Conservation (phyloP, 192 early-diverging fungal genomes). For the Coemansia guatemalensis region DNA sequence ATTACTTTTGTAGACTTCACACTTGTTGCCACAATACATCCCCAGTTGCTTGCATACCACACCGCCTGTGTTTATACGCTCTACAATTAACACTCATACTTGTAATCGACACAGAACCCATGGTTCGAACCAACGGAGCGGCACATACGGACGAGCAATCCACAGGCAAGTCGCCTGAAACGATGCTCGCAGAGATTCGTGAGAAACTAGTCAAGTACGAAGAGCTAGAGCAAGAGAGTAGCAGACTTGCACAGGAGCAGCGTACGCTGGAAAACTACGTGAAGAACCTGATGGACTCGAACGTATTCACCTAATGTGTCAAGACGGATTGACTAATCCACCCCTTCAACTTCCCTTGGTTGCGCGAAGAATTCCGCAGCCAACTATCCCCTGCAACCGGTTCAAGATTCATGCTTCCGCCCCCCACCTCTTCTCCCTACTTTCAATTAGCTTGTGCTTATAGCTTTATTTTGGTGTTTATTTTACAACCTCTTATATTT, state of each 20-base stretch:
- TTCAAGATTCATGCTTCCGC: slow-evolving; percentile 6
- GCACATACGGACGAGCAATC: too few species aligned
- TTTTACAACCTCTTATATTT: slow-evolving; percentile 2
- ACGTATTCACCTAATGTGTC: slow-evolving; percentile 30
- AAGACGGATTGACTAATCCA: not conserved
- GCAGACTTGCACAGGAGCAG: slow-evolving; percentile 38
- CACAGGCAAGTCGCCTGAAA: not conserved
- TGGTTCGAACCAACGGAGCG: not conserved
- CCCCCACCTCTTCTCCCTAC: not conserved
- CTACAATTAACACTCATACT: too few species aligned
- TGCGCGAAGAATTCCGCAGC: slow-evolving; percentile 17
- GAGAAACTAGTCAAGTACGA: slow-evolving; percentile 30
- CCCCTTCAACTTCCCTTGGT: not conserved
- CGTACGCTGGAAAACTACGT: slow-evolving; percentile 47
- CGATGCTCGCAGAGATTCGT: slow-evolving; percentile 22
- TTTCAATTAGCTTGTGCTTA: slow-evolving; percentile 8
- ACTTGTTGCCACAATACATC: too few species aligned
- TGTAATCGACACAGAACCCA: too few species aligned
- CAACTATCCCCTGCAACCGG: not conserved
- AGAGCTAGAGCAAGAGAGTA: slow-evolving; percentile 24
- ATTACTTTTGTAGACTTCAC: too few species aligned
- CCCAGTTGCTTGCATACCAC: too few species aligned
- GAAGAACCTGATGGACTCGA: slow-evolving; percentile 48
- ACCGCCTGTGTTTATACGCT: too few species aligned
- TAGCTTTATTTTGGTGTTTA: slow-evolving; percentile 2